Evolutionary conservation across 192 early-diverging fungal genomes (phyloP).

Genomic region (Coemansia sp.): DNA sequence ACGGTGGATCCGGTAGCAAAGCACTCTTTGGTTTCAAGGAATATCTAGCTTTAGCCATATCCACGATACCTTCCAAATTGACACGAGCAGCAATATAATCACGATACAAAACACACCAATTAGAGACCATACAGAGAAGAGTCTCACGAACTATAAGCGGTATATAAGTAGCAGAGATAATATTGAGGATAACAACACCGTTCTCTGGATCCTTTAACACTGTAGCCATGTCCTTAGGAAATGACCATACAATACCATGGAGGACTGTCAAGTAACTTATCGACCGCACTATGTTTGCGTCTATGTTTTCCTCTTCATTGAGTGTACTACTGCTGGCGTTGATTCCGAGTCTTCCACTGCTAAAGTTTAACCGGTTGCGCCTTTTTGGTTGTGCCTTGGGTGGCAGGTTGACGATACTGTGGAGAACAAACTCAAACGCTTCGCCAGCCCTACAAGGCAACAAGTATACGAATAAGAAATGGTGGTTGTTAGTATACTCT

Average conservation of each 20-base stretch:
- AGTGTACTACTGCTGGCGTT: not conserved
- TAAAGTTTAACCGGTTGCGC: slow-evolving; percentile 23
- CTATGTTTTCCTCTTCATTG: not conserved
- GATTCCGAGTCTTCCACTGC: slow-evolving; percentile 1
- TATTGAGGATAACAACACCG: slow-evolving; percentile 12
- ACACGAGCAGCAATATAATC: slow-evolving; percentile 21
- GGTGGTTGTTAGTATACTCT: too few relatives aligned
- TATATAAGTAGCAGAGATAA: slow-evolving; percentile 19
- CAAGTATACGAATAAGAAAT: not conserved
- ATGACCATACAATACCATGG: slow-evolving; percentile 44
- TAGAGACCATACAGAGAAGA: slow-evolving; percentile 44
- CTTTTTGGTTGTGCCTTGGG: slow-evolving; percentile 19
- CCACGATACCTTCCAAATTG: slow-evolving; percentile 37
- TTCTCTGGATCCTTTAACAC: slow-evolving; percentile 28
- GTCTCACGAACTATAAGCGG: slow-evolving; percentile 44
- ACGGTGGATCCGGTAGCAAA: slow-evolving; percentile 29
- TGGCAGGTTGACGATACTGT: slow-evolving; percentile 16
- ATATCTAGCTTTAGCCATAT: slow-evolving; percentile 21
- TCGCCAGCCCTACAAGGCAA: slow-evolving; percentile 23
- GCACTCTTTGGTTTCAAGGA: slow-evolving; percentile 16
- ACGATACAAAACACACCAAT: slow-evolving; percentile 38
- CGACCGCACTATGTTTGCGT: slow-evolving; percentile 16
- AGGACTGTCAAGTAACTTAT: slow-evolving; percentile 34
- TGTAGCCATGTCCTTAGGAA: slow-evolving; percentile 29
- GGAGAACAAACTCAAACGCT: slow-evolving; percentile 31